These are phyloP conservation scores for Quercus agrifolia DNA, from an alignment of 306 rosid genomes.

Conservation along the genomic window DNA sequence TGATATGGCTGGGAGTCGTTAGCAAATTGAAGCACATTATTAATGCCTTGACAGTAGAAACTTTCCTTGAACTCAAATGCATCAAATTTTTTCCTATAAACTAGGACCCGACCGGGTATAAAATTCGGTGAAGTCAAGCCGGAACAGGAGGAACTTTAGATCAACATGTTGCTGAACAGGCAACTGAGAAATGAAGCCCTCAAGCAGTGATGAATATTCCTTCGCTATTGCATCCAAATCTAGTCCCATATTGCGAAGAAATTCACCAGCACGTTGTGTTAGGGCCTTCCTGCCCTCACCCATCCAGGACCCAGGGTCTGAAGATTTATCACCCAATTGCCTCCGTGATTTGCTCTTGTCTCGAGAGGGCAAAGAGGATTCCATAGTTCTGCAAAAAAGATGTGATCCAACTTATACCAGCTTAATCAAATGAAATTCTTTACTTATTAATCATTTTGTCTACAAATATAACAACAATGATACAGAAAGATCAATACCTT, in stretches of 20 bases:
- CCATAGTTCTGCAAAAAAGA: conserved; percentile 56
- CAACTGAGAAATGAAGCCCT: conserved; percentile 86
- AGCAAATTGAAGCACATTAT: conserved; percentile 30
- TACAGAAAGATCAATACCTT: conserved; percentile 46
- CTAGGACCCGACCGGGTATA: conserved; percentile 62
- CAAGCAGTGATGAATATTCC: conserved; percentile 83
- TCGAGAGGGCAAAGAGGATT: conserved; percentile 58
- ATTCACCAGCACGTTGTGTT: conserved; percentile 78
- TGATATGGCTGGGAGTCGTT: conserved; percentile 28
- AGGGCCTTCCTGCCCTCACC: conserved; percentile 90
- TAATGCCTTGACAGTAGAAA: conserved; percentile 17
- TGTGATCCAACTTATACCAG: conserved; percentile 12
- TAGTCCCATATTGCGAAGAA: conserved; percentile 71
- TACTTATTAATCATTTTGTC: background rate
- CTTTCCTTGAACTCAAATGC: conserved; percentile 23
- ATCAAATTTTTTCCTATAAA: conserved; percentile 33
- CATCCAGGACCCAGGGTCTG: conserved; percentile 67
- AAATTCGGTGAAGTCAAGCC: conserved; percentile 93
- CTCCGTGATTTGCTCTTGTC: conserved; percentile 58
- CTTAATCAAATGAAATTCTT: background rate
- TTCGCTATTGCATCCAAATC: conserved; percentile 74
- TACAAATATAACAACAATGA: conserved; percentile 9
- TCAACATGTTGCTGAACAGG: conserved; percentile 97
- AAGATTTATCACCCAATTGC: conserved; percentile 36
- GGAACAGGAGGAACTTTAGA: conserved; percentile 90